Percentiles rank a stretch among this genome's conserved stretches.
Evolutionary conservation across 768 basidiomycete genomes (phyloP).

Genomic region (Amanita phalloides): DNA sequence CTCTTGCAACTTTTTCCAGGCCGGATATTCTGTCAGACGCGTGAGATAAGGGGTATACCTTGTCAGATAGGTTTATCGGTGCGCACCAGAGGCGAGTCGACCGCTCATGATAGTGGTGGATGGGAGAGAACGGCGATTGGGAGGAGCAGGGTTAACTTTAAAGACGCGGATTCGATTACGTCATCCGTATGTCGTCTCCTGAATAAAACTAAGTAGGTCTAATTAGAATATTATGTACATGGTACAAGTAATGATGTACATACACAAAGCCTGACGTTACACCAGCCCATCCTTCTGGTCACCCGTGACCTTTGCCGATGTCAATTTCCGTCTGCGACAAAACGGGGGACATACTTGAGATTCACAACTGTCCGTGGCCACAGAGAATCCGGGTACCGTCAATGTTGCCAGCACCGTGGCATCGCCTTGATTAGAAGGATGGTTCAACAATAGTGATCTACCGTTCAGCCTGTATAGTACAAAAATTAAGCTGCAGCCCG

Average conservation of each 20-base stretch:
- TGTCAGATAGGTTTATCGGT: not conserved
- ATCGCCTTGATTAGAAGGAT: not conserved
- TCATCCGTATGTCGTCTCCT: too few relatives aligned
- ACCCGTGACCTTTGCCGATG: too few relatives aligned
- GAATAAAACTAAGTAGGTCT: too few relatives aligned
- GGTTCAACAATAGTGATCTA: not conserved
- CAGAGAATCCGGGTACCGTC: not conserved
- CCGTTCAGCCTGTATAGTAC: not conserved
- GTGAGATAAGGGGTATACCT: not conserved
- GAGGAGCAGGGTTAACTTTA: not conserved
- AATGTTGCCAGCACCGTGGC: not conserved
- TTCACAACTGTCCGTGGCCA: too few relatives aligned
- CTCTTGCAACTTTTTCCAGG: slow-evolving; percentile 87
- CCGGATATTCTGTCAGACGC: slow-evolving; percentile 52
- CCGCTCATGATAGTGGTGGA: not conserved
- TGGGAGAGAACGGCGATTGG: not conserved
- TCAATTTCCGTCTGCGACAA: too few relatives aligned
- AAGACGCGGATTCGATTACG: not conserved
- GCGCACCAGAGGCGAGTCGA: not conserved
- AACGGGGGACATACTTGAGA: too few relatives aligned
- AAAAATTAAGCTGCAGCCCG: not conserved
- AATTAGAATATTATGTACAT: too few relatives aligned
- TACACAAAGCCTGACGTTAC: too few relatives aligned
- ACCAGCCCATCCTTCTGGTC: too few relatives aligned
- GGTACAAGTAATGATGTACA: too few relatives aligned